Evolutionary conservation across 164 flowering plant genomes (phyloP).

Genomic region (Sedum album): DNA sequence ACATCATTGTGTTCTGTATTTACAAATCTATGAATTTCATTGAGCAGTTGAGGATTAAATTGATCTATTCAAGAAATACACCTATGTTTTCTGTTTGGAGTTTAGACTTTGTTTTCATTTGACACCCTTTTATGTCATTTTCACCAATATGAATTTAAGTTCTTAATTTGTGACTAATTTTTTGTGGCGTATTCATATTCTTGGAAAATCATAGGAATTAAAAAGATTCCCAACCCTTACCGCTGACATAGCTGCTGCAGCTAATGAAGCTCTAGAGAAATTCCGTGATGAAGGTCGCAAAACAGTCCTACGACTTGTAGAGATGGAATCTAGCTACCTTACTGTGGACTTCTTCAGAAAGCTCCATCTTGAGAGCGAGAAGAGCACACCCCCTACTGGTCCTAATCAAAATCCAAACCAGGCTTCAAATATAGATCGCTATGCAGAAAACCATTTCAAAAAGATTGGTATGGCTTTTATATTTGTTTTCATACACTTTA

Average conservation of each 20-base stretch:
- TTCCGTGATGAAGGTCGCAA: constrained; percentile 87
- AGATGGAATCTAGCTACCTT: constrained; percentile 85
- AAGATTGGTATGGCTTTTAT: constrained; percentile 53
- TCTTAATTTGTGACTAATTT: constrained; percentile 5
- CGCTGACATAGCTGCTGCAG: constrained; percentile 85
- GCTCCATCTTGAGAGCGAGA: constrained; percentile 66
- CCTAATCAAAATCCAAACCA: constrained; percentile 21
- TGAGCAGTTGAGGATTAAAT: too few species aligned
- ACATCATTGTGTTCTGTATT: neutral
- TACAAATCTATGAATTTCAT: neutral
- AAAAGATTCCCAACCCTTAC: constrained; percentile 84
- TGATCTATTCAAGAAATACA: too few species aligned
- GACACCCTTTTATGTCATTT: neutral
- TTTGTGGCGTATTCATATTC: constrained; percentile 7
- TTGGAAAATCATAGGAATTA: constrained; percentile 47
- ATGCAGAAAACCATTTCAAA: constrained; percentile 56
- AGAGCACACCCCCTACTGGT: constrained; percentile 11
- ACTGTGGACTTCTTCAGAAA: constrained; percentile 92
- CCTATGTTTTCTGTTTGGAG: too few species aligned
- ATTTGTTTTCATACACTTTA: neutral
- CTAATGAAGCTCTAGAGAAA: constrained; percentile 73
- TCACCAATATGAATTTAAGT: neutral
- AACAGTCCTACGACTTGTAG: constrained; percentile 74
- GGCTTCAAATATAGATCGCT: constrained; percentile 51
- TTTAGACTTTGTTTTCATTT: neutral